Conservation (phyloP, 441 rosid species). For the Croton setiger region DNA sequence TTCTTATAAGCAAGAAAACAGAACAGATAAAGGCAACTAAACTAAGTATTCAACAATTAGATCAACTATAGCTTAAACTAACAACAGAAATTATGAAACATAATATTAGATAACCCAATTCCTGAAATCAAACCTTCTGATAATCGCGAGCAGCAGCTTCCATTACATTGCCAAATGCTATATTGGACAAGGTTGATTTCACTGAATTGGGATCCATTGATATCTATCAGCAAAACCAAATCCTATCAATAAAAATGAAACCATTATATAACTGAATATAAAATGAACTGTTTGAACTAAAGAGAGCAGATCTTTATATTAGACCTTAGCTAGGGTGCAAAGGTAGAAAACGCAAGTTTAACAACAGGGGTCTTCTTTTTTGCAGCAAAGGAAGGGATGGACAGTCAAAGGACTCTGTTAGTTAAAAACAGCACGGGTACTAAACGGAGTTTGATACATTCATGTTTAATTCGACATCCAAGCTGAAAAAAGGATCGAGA, state of each 20-base stretch:
- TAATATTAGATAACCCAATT: background rate
- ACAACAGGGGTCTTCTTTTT: background rate
- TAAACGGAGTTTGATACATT: too few relatives aligned
- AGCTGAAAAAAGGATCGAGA: too few relatives aligned
- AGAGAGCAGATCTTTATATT: background rate
- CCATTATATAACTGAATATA: background rate
- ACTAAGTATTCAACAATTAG: background rate
- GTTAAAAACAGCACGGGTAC: too few relatives aligned
- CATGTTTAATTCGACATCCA: too few relatives aligned
- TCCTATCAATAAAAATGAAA: background rate
- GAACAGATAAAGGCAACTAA: background rate
- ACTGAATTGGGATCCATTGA: slow-evolving; percentile 86
- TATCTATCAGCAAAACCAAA: background rate
- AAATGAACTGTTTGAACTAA: background rate
- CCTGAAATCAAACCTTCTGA: slow-evolving; percentile 51
- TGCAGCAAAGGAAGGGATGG: too few relatives aligned
- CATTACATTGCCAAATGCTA: slow-evolving; percentile 89
- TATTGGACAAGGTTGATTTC: slow-evolving; percentile 74
- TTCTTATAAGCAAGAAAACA: background rate
- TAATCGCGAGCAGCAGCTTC: slow-evolving; percentile 97
- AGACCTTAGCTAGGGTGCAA: background rate
- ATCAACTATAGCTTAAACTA: background rate
- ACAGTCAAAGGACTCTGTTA: too few relatives aligned
- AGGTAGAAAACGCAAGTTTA: background rate
- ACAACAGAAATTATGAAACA: background rate